phyloP scores from a whole-genome alignment of 306 rosid species.

The Benincasa hispida region DNA sequence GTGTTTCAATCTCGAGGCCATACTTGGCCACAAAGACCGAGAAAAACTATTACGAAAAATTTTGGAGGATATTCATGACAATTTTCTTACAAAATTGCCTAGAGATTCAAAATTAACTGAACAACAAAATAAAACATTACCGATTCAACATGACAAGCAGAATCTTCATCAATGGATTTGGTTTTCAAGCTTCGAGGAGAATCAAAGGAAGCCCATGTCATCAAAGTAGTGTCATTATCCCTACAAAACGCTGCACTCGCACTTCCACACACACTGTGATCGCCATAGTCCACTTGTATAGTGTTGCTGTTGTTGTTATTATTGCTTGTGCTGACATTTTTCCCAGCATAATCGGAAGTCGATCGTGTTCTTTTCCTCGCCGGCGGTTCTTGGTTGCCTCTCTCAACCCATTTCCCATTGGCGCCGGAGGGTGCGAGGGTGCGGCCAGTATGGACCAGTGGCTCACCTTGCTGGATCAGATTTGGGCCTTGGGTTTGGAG shows the following conservation, averaged over 20 bases:
- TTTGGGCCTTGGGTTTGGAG: conserved; percentile 16
- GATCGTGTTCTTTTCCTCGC: conserved; percentile 22
- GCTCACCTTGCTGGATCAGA: neutral
- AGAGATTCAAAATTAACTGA: neutral
- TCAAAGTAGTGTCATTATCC: conserved; percentile 29
- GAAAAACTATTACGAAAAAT: no score
- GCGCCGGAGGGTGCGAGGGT: conserved; percentile 14
- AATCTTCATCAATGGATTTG: conserved; percentile 36
- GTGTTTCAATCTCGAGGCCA: no score
- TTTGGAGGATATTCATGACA: no score
- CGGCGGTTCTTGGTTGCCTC: conserved; percentile 2
- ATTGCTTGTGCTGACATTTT: conserved; percentile 5
- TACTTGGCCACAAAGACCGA: no score
- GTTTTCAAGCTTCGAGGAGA: conserved; percentile 31
- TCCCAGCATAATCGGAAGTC: conserved; percentile 10
- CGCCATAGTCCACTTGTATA: conserved; percentile 19
- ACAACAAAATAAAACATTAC: neutral
- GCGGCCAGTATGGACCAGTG: conserved; percentile 3
- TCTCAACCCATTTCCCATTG: conserved; percentile 14
- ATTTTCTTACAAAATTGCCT: neutral
- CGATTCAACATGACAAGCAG: conserved; percentile 29
- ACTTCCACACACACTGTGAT: conserved; percentile 24
- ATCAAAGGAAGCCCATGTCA: conserved; percentile 43
- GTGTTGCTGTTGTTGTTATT: neutral
- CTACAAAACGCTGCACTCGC: conserved; percentile 20